Percentiles rank a stretch among this genome's conserved stretches.
These are phyloP conservation scores for Kluyveromyces marxianus DNA, from an alignment of 1,139 yeast genomes.

Conservation along the genomic window DNA sequence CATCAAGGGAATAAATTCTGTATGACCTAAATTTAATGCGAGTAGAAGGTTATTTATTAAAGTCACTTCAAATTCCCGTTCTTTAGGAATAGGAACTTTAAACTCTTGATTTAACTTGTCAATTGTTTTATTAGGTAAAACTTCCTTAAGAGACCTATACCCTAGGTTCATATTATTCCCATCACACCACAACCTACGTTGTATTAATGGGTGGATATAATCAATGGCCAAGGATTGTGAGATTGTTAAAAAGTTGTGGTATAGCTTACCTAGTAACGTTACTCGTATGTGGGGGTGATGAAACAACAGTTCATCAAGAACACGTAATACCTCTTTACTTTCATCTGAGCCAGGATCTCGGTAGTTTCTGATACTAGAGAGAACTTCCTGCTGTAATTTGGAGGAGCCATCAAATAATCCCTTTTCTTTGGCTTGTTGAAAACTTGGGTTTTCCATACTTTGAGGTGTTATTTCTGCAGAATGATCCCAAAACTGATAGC, in stretches of 20 bases:
- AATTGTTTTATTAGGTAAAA: neutral
- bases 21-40: slow-evolving; percentile 25
- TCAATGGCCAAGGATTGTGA: slow-evolving; percentile 29
- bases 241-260: slow-evolving; percentile 30
- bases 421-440: slow-evolving; percentile 25
- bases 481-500: slow-evolving; percentile 31
- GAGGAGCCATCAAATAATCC: slow-evolving; percentile 25
- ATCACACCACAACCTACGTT: slow-evolving; percentile 29
- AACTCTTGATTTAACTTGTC: slow-evolving; percentile 12
- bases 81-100: slow-evolving; percentile 17
- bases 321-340: slow-evolving; percentile 17
- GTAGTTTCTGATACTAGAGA: slow-evolving; percentile 20
- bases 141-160: slow-evolving; percentile 8
- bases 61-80: slow-evolving; percentile 25
- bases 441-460: slow-evolving; percentile 18
- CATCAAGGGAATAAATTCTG: slow-evolving; percentile 24
- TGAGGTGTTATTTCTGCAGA: slow-evolving; percentile 18
- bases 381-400: slow-evolving; percentile 20
- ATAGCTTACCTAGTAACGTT: slow-evolving; percentile 25
- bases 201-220: slow-evolving; percentile 28
- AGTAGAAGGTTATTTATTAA: slow-evolving; percentile 21
- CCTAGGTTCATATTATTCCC: slow-evolving; percentile 24
- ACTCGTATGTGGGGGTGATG: slow-evolving; percentile 22
- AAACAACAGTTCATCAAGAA: slow-evolving; percentile 25
- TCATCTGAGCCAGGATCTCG: slow-evolving; percentile 21